phyloP scores from a whole-genome alignment of 441 rosid genomes.

The Aleurites moluccanus region DNA sequence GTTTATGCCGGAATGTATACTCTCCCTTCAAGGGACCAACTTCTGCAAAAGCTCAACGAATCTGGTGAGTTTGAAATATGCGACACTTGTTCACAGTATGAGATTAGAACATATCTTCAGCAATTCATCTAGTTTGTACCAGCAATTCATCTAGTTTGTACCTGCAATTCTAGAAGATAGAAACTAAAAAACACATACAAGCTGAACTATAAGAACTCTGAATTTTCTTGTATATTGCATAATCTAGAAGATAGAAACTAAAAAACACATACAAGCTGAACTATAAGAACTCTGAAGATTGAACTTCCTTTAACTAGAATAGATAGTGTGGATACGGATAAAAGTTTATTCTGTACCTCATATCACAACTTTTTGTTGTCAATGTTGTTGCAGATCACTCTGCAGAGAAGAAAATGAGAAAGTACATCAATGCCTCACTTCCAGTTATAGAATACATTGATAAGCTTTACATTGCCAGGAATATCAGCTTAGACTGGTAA shows the following conservation, averaged over 20 bases:
- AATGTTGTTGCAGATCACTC: slow-evolving; percentile 49
- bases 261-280: background rate
- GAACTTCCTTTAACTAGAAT: background rate
- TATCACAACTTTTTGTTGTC: background rate
- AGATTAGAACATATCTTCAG: background rate
- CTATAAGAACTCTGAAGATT: no score
- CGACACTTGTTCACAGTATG: background rate
- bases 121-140: background rate
- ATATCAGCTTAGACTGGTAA: slow-evolving; percentile 85
- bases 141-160: background rate
- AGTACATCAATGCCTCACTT: slow-evolving; percentile 60
- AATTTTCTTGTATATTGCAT: background rate
- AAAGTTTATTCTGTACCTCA: background rate
- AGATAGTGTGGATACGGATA: background rate
- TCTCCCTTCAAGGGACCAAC: slow-evolving; percentile 82
- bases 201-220: no score
- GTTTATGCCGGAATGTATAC: slow-evolving; percentile 95
- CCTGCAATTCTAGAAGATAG: background rate
- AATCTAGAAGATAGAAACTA: background rate
- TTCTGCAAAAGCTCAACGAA: slow-evolving; percentile 71
- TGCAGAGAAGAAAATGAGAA: slow-evolving; percentile 79
- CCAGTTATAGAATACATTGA: slow-evolving; percentile 77
- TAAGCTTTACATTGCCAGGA: slow-evolving; percentile 65
- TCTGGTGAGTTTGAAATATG: slow-evolving; percentile 41
- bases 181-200: background rate